Conservation (phyloP, 179 eudicot genomes). For the Corrigiola litoralis region DNA sequence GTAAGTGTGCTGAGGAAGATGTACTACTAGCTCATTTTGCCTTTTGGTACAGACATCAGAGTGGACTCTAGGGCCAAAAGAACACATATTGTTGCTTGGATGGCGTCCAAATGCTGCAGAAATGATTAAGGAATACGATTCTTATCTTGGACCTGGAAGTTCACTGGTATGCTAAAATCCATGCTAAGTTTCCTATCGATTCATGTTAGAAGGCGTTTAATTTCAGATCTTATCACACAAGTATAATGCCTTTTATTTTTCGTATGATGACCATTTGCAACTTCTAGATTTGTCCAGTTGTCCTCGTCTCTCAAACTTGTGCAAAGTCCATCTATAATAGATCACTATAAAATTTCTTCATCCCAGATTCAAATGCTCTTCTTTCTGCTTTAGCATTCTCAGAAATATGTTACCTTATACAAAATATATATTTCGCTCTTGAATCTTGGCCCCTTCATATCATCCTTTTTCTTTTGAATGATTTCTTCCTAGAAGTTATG, state of each 20-base stretch:
- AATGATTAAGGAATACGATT: conserved; percentile 87
- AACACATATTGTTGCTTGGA: conserved; percentile 75
- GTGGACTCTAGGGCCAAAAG: conserved; percentile 72
- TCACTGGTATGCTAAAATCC: conserved; percentile 53
- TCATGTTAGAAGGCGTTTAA: neutral
- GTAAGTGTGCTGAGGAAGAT: neutral
- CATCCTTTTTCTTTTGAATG: neutral
- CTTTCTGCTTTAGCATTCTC: neutral
- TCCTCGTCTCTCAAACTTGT: too few relatives aligned
- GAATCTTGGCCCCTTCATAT: neutral
- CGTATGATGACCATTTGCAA: too few relatives aligned
- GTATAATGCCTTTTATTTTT: too few relatives aligned
- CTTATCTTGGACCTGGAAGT: conserved; percentile 97
- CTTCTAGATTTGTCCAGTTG: too few relatives aligned
- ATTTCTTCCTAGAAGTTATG: neutral
- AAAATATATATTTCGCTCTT: neutral
- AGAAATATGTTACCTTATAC: neutral
- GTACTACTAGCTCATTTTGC: conserved; percentile 5
- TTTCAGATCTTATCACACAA: neutral
- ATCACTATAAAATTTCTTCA: neutral
- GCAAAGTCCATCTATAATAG: neutral
- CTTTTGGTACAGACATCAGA: conserved; percentile 64
- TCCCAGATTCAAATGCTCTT: neutral
- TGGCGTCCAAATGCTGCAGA: conserved; percentile 86
- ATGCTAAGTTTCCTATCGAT: neutral